Base-by-base conservation (phyloP, 192 early-diverging fungal species). In the Coemansia aciculifera region DNA sequence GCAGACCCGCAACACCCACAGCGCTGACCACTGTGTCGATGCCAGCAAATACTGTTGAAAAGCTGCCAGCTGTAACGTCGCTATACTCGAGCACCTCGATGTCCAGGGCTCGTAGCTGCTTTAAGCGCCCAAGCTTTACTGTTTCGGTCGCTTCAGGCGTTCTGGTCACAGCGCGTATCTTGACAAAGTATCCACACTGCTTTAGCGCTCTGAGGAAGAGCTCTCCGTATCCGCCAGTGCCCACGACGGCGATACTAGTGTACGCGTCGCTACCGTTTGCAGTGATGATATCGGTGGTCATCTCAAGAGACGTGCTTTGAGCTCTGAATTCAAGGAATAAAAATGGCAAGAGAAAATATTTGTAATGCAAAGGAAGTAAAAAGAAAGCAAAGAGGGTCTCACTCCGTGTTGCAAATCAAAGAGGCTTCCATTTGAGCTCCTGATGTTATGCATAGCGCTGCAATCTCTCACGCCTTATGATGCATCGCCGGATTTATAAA, bases 221-320 rank as follows among this genome's bases (percentile, higher is more conserved):
- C 67, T 71, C 71, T 4, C 57, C 79, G 42, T 71, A 73, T 0
- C 73, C 74, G 49, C 79, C 79, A 13, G 74, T 76, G 57, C 79
- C 74, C 10, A 81, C 79, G 23, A 81, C 74, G 8, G 79, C 79
- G 6, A 81, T 64, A 34, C 70, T 42, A 39, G 40, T 67, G 62
- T 76, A 81, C 1, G 70, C 9, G 21, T 17, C 19, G 10, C 31
- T 23, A 3, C 39, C 59, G 7, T 27, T 44, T 0, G 60, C 3
- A 36, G 51, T n/a, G 15, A 13, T 32, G 54, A 8, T 69, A 66
- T 71, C 32, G 9, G 31, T 48, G 11, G 31, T 23, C 31, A 46
- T 27, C 21, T 48, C 43, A 39, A 19, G 39, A 15, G 44, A n/a
- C 2, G 24, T 15, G 31, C 17, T n/a, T 57, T 57, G 12, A 24